Evolutionary conservation across 148 eudicot species (phyloP), one percentile per base, ranked within the genome.

Genomic region (Vaccinium myrtillus): DNA sequence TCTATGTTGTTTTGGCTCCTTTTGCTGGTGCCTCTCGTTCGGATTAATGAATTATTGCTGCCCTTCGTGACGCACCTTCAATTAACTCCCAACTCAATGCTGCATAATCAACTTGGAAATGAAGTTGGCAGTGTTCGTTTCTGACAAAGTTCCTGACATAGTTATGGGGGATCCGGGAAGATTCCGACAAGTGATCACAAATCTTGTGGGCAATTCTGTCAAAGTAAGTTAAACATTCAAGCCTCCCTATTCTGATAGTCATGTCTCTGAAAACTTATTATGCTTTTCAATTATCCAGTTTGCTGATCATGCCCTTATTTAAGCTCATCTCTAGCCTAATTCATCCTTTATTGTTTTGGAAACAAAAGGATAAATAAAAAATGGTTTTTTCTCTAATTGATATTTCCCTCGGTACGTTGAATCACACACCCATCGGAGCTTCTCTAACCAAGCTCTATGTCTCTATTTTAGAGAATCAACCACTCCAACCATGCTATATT

Each of bases 91-190:
- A 27, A 78, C n/a, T 10, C 73, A 46, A 69, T 78, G 84, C 80
- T 74, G 58, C 81, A 54, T 69, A 25, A 87, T 83, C 54, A 69
- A 50, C 82, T 81, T 50, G 81, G 88, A 75, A 77, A 32, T 83
- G 76, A 84, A 93, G 96, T 87, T 92, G 85, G 96, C 96, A 8
- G 94, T 91, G 59, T 87, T 89, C 86, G 91, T 93, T 74, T 91
- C 96, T 78, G 91, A 93, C 88, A 87, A 87, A 84, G 94, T 93
- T 78, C 96, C 96, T 71, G 88, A 91, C 54, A 83, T 92, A 54
- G 87, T 93, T 76, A 84, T 92, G 85, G 96, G 96, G n/a, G 96
- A 93, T 83, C 94, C 96, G 1, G 94, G 96, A 85, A 86, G 96
- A 73, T 92, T 93, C 85, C 86, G 94, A 23, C 96, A 93, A 78